These are phyloP conservation scores for Ogataea hybrid DNA, from an alignment of 1,139 yeast genomes.

Conservation along the genomic window DNA sequence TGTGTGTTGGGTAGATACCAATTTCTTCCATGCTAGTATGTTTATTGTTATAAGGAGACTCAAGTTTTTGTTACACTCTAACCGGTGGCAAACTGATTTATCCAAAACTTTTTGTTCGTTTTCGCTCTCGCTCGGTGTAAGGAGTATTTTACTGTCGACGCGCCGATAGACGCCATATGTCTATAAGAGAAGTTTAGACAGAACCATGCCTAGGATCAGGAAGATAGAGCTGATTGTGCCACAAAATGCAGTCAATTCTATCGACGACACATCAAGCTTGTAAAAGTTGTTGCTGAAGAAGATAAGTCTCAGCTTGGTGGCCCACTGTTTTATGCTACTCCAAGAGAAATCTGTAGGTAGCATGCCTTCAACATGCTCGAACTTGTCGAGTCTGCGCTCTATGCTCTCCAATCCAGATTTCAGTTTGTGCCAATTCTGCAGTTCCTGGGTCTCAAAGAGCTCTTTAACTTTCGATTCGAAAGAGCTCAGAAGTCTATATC, in stretches of 20 bases:
- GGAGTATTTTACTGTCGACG: conserved; percentile 7
- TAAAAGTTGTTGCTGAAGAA: not conserved
- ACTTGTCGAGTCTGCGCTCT: conserved; percentile 17
- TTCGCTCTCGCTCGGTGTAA: conserved; percentile 1
- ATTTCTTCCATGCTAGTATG: conserved; percentile 51
- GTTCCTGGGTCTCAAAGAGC: conserved; percentile 35
- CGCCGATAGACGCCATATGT: conserved; percentile 1
- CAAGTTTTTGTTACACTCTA: not conserved
- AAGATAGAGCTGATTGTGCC: conserved; percentile 5
- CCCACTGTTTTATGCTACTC: conserved; percentile 1
- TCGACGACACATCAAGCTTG: not conserved
- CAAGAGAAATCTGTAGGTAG: conserved; percentile 2
- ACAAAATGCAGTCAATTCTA: conserved; percentile 1
- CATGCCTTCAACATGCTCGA: conserved; percentile 5
- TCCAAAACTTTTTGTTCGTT: conserved; percentile 8
- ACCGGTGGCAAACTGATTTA: conserved; percentile 12
- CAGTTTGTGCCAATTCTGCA: conserved; percentile 13
- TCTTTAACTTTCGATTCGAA: conserved; percentile 77
- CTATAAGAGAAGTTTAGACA: conserved; percentile 4
- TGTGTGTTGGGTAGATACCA: conserved; percentile 44
- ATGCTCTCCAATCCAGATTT: conserved; percentile 19
- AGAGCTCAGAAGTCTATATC: conserved; percentile 72
- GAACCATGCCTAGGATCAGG: conserved; percentile 3
- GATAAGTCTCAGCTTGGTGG: not conserved
- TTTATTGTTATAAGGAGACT: not conserved